These are phyloP conservation scores for Beauveria rudraprayagi DNA, from an alignment of 2,329 filamentous ascomycete species.

Conservation along the genomic window DNA sequence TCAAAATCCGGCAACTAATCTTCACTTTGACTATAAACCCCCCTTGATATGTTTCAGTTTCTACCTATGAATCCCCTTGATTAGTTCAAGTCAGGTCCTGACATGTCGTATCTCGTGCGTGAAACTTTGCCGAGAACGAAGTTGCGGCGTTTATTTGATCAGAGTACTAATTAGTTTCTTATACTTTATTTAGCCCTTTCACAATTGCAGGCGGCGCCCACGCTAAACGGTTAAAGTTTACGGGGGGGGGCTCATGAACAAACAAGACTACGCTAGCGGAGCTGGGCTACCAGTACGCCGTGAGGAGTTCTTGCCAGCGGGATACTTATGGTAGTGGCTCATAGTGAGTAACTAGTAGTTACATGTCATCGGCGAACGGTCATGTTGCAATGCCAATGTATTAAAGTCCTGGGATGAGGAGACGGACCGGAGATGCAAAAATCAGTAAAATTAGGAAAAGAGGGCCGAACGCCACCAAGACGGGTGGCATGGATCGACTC, in stretches of 20 bases:
- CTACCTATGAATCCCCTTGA: no score
- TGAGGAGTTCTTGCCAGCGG: background rate
- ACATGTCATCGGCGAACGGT: background rate
- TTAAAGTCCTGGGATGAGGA: background rate
- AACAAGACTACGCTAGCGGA: no score
- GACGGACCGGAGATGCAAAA: background rate
- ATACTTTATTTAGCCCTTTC: background rate
- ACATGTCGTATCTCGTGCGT: no score
- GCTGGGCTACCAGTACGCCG: background rate
- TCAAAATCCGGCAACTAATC: no score
- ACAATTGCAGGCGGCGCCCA: background rate
- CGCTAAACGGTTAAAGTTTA: constrained; percentile 2
- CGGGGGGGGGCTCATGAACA: background rate
- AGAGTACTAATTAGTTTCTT: no score
- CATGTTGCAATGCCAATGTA: background rate
- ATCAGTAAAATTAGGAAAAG: background rate
- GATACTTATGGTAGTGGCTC: background rate
- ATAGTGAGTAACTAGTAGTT: background rate
- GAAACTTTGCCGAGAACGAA: no score
- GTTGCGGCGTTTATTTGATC: no score
- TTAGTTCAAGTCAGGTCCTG: no score
- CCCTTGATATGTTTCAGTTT: no score
- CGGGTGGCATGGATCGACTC: background rate
- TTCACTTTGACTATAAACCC: no score
- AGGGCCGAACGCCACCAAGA: background rate